Evolutionary conservation across 2,329 filamentous ascomycete genomes (phyloP).

Genomic region (Alternaria viburni): DNA sequence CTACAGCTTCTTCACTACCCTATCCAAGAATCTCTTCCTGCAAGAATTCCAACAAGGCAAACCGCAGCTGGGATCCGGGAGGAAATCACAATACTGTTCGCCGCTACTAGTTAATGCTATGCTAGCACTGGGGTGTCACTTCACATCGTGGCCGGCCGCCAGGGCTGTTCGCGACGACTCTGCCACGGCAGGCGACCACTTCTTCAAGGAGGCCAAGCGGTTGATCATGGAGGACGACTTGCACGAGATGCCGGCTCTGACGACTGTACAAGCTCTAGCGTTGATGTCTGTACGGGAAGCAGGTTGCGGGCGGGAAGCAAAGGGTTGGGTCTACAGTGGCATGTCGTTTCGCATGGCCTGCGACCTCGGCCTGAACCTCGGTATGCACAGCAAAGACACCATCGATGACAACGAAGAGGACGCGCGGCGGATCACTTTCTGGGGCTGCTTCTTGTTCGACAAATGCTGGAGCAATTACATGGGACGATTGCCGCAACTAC

Average conservation of each 20-base stretch:
- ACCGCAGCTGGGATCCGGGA: constrained; percentile 55
- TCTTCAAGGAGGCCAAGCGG: constrained; percentile 91
- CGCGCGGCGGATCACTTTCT: constrained; percentile 89
- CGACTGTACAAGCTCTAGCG: constrained; percentile 90
- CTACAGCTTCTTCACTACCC: constrained; percentile 91
- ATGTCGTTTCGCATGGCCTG: constrained; percentile 99
- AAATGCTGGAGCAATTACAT: constrained; percentile 99
- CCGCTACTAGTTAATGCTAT: constrained; percentile 91
- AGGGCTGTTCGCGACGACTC: constrained; percentile 75
- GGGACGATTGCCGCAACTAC: constrained; percentile 85
- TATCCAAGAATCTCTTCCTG: constrained; percentile 86
- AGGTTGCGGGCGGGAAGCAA: constrained; percentile 90
- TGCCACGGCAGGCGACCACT: constrained; percentile 90
- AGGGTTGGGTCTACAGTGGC: constrained; percentile 97
- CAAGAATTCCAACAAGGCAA: constrained; percentile 80
- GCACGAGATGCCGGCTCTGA: constrained; percentile 85
- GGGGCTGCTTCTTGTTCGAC: constrained; percentile 98
- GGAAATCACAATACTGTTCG: constrained; percentile 79
- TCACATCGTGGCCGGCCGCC: constrained; percentile 77
- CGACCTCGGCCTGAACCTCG: constrained; percentile 88
- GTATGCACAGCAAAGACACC: constrained; percentile 61
- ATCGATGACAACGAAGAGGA: constrained; percentile 86
- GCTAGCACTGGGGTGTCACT: constrained; percentile 90
- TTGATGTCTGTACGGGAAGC: constrained; percentile 97
- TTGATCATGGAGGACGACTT: constrained; percentile 90